These are phyloP conservation scores for Hypocrella siamensis DNA, from an alignment of 2,329 filamentous ascomycete species.

Conservation along the genomic window DNA sequence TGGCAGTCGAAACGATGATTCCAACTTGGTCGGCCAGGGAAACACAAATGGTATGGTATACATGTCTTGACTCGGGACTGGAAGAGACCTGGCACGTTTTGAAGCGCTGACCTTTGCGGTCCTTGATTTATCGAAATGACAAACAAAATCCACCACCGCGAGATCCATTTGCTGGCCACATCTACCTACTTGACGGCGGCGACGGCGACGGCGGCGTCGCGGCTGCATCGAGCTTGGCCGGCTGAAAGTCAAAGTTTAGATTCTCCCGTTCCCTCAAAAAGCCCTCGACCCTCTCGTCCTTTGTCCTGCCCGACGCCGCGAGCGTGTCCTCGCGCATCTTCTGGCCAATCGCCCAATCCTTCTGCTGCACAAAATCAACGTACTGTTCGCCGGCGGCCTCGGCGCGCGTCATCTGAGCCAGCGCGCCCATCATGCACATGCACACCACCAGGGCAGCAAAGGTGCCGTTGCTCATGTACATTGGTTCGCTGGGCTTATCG, in stretches of 20 bases:
- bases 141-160: neutral
- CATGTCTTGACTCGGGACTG: no score
- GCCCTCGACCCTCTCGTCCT: slow-evolving; percentile 54
- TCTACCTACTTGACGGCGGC: slow-evolving; percentile 3
- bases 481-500: slow-evolving; percentile 29
- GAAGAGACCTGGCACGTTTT: no score
- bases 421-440: slow-evolving; percentile 52
- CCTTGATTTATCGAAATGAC: no score
- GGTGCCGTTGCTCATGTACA: slow-evolving; percentile 62
- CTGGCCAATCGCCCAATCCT: slow-evolving; percentile 49
- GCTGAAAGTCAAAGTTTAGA: slow-evolving; percentile 15
- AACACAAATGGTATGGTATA: no score
- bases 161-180: neutral
- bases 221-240: slow-evolving; percentile 13
- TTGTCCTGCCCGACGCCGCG: slow-evolving; percentile 33
- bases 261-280: slow-evolving; percentile 63
- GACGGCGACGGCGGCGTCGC: slow-evolving; percentile 4
- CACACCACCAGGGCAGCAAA: slow-evolving; percentile 58
- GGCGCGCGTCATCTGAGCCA: slow-evolving; percentile 58
- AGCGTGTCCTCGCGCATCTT: slow-evolving; percentile 37
- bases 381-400: slow-evolving; percentile 44
- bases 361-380: slow-evolving; percentile 49
- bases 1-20: no score
- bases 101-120: no score
- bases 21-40: no score